A percentile compares a stretch with the other conserved stretches of the same genome.
Evolutionary conservation across 2,329 filamentous ascomycete genomes (phyloP).

Genomic region (Fusarium sp.): DNA sequence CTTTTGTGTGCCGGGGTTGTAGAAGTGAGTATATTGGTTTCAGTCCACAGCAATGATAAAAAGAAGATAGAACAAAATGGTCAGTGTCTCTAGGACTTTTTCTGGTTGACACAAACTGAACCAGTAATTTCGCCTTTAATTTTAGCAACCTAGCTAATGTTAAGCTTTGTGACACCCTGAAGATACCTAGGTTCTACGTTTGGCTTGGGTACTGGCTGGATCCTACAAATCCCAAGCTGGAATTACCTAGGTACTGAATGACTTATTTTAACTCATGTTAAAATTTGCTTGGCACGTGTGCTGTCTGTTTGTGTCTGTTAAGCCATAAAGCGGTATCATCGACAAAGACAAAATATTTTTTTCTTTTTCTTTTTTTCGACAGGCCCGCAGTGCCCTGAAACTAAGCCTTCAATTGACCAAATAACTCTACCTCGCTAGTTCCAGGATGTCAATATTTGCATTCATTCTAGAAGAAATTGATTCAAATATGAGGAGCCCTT

Average conservation of each 20-base stretch:
- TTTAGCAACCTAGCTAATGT: neutral
- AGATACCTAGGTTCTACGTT: neutral
- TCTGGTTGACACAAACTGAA: neutral
- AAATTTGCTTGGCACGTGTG: neutral
- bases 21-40: neutral
- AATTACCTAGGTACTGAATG: neutral
- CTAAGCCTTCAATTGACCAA: slow-evolving; percentile 7
- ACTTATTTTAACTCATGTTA: neutral
- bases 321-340: neutral
- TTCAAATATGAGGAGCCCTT: slow-evolving; percentile 17
- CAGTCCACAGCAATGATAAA: neutral
- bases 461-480: slow-evolving; percentile 11
- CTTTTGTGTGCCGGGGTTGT: neutral
- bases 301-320: neutral
- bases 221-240: neutral
- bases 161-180: neutral
- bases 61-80: neutral
- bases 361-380: neutral
- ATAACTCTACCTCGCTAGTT: neutral
- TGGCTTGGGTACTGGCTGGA: neutral
- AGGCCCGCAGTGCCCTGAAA: neutral
- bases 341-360: neutral
- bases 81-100: too few species aligned
- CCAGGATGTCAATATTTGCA: slow-evolving; percentile 26
- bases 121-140: neutral